Evolutionary conservation across 768 basidiomycete genomes (phyloP).

Genomic region (Leccinum variicolor): DNA sequence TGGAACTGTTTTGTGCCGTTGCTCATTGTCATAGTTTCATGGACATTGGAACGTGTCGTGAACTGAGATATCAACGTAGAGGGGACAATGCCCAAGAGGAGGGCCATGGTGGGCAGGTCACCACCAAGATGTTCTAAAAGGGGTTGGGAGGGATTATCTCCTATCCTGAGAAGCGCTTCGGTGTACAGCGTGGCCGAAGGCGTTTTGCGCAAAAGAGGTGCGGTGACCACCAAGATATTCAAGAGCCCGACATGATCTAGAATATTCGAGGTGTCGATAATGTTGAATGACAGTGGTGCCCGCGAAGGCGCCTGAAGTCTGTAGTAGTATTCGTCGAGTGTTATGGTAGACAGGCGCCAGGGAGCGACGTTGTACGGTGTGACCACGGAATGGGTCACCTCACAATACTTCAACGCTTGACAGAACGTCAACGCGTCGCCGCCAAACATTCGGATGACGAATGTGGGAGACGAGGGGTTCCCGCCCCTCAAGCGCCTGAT

Average conservation of each 20-base stretch:
- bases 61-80: slow-evolving; percentile 20
- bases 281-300: slow-evolving; percentile 28
- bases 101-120: slow-evolving; percentile 23
- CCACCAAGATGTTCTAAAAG: slow-evolving; percentile 20
- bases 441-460: slow-evolving; percentile 27
- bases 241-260: slow-evolving; percentile 24
- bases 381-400: slow-evolving; percentile 1
- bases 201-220: slow-evolving; percentile 19
- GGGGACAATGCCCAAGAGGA: slow-evolving; percentile 26
- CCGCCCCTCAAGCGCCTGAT: slow-evolving; percentile 9
- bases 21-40: slow-evolving; percentile 11
- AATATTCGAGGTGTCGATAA: slow-evolving; percentile 32
- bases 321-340: slow-evolving; percentile 20
- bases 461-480: slow-evolving; percentile 14
- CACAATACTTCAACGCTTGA: slow-evolving; percentile 17
- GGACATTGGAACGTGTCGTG: slow-evolving; percentile 22
- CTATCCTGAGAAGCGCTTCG: slow-evolving; percentile 19
- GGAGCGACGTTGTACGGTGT: slow-evolving; percentile 21
- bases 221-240: slow-evolving; percentile 24
- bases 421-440: slow-evolving; percentile 29
- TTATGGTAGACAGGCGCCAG: slow-evolving; percentile 23
- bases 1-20: slow-evolving; percentile 11
- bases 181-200: slow-evolving; percentile 27
- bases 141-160: slow-evolving; percentile 9
- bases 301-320: slow-evolving; percentile 1